A percentile compares a stretch with the other conserved stretches of the same genome.
Conservation (phyloP, 176 grass and related monocot genomes). For the Phoenix dactylifera region DNA sequence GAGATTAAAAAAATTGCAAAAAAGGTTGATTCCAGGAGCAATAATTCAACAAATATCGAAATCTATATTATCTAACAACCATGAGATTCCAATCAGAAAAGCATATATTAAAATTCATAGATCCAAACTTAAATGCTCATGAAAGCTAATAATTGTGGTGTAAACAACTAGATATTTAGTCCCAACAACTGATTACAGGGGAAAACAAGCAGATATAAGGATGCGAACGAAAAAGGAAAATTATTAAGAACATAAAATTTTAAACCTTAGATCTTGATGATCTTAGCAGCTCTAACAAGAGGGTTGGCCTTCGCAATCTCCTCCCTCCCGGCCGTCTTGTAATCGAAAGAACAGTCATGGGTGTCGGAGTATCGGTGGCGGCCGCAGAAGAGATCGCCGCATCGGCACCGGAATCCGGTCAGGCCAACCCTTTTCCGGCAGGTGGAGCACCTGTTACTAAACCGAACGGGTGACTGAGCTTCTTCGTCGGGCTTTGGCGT, state of each 20-base stretch:
- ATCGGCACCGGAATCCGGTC: constrained; percentile 38
- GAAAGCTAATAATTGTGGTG: no score
- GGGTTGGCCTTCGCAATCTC: constrained; percentile 50
- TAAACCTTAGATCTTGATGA: constrained; percentile 44
- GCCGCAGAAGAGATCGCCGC: constrained; percentile 38
- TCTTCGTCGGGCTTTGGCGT: constrained; percentile 6
- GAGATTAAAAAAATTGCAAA: no score
- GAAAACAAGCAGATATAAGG: not conserved
- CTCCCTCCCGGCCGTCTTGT: constrained; percentile 39
- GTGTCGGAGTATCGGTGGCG: constrained; percentile 40
- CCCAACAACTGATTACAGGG: not conserved
- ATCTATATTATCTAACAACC: no score
- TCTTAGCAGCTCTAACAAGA: constrained; percentile 40
- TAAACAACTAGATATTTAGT: no score
- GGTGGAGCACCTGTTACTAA: constrained; percentile 31
- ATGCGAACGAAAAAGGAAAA: not conserved
- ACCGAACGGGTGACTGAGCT: constrained; percentile 16
- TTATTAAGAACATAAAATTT: not conserved
- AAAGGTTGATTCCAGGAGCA: no score
- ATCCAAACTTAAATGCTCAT: no score
- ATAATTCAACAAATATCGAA: no score
- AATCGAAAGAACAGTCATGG: constrained; percentile 46
- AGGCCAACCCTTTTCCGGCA: constrained; percentile 37
- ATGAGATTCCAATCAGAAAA: no score
- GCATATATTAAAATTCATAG: no score